These are phyloP conservation scores for Elongisporangium senticosum DNA, from an alignment of 352 stramenopile species.

Conservation along the genomic window DNA sequence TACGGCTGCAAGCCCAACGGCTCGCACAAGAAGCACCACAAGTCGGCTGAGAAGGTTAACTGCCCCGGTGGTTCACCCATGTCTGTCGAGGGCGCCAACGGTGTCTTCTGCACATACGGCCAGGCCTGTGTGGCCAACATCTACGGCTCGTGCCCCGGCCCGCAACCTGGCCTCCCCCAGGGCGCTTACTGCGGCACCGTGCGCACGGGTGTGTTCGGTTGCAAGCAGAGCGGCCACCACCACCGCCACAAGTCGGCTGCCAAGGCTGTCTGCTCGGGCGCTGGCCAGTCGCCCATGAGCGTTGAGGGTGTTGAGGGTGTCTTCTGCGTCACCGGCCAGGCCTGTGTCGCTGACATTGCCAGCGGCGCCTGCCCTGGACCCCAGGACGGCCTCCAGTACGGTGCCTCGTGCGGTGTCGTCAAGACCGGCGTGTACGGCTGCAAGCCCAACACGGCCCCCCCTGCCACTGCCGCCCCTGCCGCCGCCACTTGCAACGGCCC, in stretches of 20 bases:
- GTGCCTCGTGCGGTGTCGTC: constrained; percentile 32
- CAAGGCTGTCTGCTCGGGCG: no score
- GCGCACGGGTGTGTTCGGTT: constrained; percentile 26
- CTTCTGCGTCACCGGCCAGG: constrained; percentile 21
- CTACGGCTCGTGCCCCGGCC: constrained; percentile 14
- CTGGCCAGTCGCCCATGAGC: constrained; percentile 22
- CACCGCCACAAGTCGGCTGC: no score
- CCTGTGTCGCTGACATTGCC: constrained; percentile 22
- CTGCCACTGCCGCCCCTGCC: not conserved
- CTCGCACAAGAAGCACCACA: constrained; percentile 14
- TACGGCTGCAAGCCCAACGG: constrained; percentile 42
- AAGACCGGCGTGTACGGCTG: constrained; percentile 28
- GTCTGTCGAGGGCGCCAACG: constrained; percentile 23
- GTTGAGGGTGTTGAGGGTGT: constrained; percentile 22
- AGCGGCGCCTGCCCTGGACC: constrained; percentile 14
- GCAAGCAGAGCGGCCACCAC: constrained; percentile 11
- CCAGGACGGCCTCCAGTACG: constrained; percentile 20
- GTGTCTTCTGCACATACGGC: constrained; percentile 21
- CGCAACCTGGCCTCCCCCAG: constrained; percentile 19
- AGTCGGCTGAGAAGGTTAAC: no score
- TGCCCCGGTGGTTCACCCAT: constrained; percentile 16
- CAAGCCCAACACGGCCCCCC: constrained; percentile 15
- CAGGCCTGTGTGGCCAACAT: constrained; percentile 21
- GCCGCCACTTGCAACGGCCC: not conserved
- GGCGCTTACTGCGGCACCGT: constrained; percentile 31